phyloP scores from a whole-genome alignment of 805 yeast genomes.

The Clavispora carvajalis region DNA sequence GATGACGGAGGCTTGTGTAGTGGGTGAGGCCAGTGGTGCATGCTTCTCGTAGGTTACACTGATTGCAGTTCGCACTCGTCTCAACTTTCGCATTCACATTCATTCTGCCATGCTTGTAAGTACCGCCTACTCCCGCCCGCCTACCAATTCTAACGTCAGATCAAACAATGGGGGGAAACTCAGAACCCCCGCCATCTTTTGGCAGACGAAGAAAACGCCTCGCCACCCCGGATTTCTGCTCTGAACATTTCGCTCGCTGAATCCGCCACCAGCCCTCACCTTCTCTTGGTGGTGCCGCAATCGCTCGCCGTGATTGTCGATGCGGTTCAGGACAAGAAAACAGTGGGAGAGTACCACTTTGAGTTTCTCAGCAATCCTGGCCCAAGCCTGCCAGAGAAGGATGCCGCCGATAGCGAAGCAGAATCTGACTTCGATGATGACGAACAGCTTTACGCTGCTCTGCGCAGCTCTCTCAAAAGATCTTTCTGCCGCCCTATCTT shows the following conservation, averaged over 20 bases:
- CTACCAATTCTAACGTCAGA: constrained; percentile 11
- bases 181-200: constrained; percentile 49
- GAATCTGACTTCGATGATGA: constrained; percentile 44
- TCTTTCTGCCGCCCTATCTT: background rate
- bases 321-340: constrained; percentile 9
- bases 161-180: constrained; percentile 46
- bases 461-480: constrained; percentile 14
- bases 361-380: background rate
- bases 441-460: constrained; percentile 43
- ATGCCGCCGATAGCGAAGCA: background rate
- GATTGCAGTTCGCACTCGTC: background rate
- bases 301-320: constrained; percentile 15
- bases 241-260: background rate
- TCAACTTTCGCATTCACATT: too few species aligned
- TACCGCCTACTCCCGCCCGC: background rate
- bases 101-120: constrained; percentile 6
- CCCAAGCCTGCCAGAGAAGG: background rate
- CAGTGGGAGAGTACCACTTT: background rate
- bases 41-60: too few species aligned
- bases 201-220: constrained; percentile 33
- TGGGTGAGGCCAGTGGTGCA: too few species aligned
- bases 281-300: constrained; percentile 15
- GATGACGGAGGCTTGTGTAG: too few species aligned
- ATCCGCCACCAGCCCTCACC: background rate
- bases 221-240: constrained; percentile 2